These are phyloP conservation scores for Entomortierella chlamydospora DNA, from an alignment of 192 early-diverging fungal genomes.

Conservation along the genomic window DNA sequence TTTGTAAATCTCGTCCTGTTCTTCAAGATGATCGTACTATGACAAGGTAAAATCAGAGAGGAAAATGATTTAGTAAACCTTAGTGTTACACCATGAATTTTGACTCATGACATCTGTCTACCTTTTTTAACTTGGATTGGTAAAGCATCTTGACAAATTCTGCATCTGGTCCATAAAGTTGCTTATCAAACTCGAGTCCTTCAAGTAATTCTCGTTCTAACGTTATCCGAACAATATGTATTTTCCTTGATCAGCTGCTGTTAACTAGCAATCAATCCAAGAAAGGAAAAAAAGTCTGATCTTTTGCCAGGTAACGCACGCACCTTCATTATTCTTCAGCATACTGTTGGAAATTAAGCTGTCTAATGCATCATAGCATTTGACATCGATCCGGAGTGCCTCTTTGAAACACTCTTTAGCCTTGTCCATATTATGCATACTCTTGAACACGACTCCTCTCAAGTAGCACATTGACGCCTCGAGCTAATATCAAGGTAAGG, in stretches of 20 bases:
- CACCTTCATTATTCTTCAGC: constrained; percentile 72
- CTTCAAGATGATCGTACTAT: constrained; percentile 62
- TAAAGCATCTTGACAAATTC: constrained; percentile 70
- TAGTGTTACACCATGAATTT: not conserved
- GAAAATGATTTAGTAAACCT: too few species aligned
- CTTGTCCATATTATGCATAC: constrained; percentile 58
- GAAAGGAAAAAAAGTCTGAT: too few species aligned
- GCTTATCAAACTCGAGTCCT: constrained; percentile 61
- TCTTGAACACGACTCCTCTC: constrained; percentile 65
- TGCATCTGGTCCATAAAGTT: constrained; percentile 58
- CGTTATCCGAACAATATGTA: too few species aligned
- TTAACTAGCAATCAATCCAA: too few species aligned
- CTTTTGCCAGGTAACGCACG: too few species aligned
- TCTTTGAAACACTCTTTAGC: constrained; percentile 73
- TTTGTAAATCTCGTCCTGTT: constrained; percentile 53
- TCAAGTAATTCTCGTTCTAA: constrained; percentile 70
- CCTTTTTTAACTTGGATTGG: constrained; percentile 72
- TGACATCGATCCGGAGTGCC: constrained; percentile 71
- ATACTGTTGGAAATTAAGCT: constrained; percentile 67
- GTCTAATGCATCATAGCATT: constrained; percentile 75
- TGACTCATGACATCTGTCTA: constrained; percentile 4
- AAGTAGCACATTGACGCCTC: constrained; percentile 74
- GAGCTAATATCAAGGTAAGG: constrained; percentile 42
- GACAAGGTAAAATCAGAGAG: not conserved
- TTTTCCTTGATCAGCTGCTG: too few species aligned